Conservation (phyloP, 768 basidiomycete species). For the Strobilomyces dryophilus region DNA sequence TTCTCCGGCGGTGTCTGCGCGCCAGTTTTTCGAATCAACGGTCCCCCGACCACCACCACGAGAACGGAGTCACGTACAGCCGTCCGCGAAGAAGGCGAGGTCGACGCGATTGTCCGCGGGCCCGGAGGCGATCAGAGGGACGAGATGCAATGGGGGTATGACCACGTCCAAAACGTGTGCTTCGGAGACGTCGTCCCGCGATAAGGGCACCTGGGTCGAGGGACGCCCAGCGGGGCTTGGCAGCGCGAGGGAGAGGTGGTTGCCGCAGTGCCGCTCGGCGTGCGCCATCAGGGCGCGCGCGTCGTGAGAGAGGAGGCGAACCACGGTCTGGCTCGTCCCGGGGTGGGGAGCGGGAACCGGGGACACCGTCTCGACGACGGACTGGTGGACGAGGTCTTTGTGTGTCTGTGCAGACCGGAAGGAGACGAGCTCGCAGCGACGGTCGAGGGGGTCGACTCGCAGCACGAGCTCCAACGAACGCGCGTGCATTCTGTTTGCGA, state of each 20-base stretch:
- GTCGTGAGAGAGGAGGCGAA: conserved; percentile 22
- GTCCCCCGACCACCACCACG: too few relatives aligned
- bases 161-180: conserved; percentile 6
- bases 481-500: conserved; percentile 55
- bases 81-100: conserved; percentile 74
- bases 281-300: conserved; percentile 9
- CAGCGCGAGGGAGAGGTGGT: conserved; percentile 15
- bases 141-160: conserved; percentile 48
- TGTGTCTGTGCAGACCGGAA: conserved; percentile 17
- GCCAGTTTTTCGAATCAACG: too few relatives aligned
- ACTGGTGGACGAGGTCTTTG: conserved; percentile 14
- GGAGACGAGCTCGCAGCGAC: conserved; percentile 17
- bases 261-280: conserved; percentile 22
- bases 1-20: conserved; percentile 52
- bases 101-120: conserved; percentile 63
- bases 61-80: conserved; percentile 47
- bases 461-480: conserved; percentile 55
- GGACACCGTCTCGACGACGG: conserved; percentile 10
- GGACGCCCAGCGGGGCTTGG: neutral
- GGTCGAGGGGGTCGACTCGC: conserved; percentile 13
- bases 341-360: conserved; percentile 10
- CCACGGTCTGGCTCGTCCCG: conserved; percentile 3
- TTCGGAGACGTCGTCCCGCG: neutral
- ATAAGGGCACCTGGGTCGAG: conserved; percentile 11
- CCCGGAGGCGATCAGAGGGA: conserved; percentile 59